phyloP scores from a whole-genome alignment of 2,329 filamentous ascomycete species.

The Colletotrichum theobromicola region DNA sequence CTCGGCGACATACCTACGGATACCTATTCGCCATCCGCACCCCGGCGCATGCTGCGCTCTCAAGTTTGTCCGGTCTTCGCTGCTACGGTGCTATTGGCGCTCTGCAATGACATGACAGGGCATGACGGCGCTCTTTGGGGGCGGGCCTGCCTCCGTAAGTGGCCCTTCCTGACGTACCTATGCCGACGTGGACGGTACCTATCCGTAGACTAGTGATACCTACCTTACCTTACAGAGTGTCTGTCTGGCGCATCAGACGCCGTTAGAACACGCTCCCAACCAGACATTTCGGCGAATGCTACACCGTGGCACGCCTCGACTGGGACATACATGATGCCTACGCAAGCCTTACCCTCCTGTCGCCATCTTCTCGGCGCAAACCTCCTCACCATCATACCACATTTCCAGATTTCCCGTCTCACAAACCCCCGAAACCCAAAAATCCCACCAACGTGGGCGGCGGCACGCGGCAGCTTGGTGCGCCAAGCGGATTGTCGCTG shows the following conservation, averaged over 20 bases:
- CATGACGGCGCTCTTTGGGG: background rate
- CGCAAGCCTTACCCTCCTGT: background rate
- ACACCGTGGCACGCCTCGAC: background rate
- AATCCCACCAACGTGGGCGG: conserved; percentile 8
- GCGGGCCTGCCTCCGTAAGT: background rate
- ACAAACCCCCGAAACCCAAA: background rate
- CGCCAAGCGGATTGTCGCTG: conserved; percentile 19
- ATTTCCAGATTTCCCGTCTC: background rate
- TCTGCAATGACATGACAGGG: conserved; percentile 8
- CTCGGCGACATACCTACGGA: background rate
- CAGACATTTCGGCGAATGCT: background rate
- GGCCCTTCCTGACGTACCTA: background rate
- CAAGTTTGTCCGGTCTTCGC: background rate
- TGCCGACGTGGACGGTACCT: background rate
- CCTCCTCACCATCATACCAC: conserved; percentile 5
- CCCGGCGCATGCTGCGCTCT: background rate
- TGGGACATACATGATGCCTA: background rate
- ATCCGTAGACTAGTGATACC: background rate
- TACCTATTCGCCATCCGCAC: background rate
- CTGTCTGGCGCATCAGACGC: background rate
- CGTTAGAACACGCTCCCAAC: background rate
- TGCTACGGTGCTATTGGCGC: background rate
- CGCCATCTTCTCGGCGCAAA: background rate
- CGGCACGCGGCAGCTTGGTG: background rate
- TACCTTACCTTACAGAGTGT: background rate